Base-by-base conservation (phyloP, 495 filamentous ascomycete genomes). In the Glutinoglossum americanum region DNA sequence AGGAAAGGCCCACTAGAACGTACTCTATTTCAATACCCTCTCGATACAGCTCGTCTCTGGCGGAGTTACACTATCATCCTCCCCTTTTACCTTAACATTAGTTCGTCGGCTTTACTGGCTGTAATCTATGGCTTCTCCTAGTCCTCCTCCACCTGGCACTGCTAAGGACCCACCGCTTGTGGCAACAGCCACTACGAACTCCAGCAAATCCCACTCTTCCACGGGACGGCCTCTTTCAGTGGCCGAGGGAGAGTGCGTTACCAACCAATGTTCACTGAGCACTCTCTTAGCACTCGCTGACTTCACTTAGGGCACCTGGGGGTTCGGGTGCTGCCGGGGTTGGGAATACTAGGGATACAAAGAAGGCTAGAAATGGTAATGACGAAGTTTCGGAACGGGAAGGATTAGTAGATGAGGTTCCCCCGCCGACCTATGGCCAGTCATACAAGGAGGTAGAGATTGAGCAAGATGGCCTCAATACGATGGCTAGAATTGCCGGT, bases 61-160 rank as follows among this genome's bases (percentile, higher is more conserved):
- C 9, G 9, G 30, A 33, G 30, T 4, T 33, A 3, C 30, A 33
- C 30, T 9, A 9, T 9, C 30, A 9, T 9, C 30, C 30, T 33
- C 30, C 30, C 9, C 3, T 33, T 9, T 33, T 33, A 33, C 30
- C 9, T 33, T 3, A 33, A 9, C 30, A 33, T 33, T 9, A 33
- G 30, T 9, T 33, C 30, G 9, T 33, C 30, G 9, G 30, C 37
- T 41, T 11, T 17, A 1, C 6, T 11, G 15, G 33, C 13, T 44
- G 33, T 5, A 44, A 26, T 51, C 74, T 72, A 5, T 80, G 77
- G 77, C 76, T 51, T n/a, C 47, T 23, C 37, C 13, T 41, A 15
- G 5, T 35, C 32, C 32, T 35, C 4, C 37, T 15, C 47, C 47
- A 23, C 47, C 47, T 15, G 26, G 3, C 15, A 3, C 44, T 5